phyloP scores from a whole-genome alignment of 148 eudicot genomes.

The Vaccinium vitisidaea region DNA sequence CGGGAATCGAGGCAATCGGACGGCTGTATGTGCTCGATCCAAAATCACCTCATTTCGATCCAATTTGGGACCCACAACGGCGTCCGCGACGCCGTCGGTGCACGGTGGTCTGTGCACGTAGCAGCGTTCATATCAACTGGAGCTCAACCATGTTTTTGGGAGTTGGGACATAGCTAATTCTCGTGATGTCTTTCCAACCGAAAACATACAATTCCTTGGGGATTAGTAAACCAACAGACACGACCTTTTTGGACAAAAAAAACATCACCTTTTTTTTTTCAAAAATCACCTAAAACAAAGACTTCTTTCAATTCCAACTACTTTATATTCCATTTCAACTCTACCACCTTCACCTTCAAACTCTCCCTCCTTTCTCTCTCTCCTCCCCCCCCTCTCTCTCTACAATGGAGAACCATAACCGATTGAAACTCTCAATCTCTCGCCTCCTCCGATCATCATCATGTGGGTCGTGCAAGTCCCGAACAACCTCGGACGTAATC shows the following conservation, averaged over 20 bases:
- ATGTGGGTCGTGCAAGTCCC: conserved; percentile 36
- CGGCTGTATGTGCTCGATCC: too few species aligned
- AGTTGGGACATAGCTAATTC: not conserved
- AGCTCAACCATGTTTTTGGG: not conserved
- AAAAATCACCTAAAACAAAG: not conserved
- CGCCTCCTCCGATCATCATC: conserved; percentile 45
- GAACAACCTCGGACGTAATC: conserved; percentile 35
- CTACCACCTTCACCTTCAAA: conserved; percentile 20
- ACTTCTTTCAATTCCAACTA: not conserved
- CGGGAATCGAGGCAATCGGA: too few species aligned
- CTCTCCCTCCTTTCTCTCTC: not conserved
- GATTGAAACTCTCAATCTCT: conserved; percentile 38
- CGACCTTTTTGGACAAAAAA: not conserved
- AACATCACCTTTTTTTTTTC: not conserved
- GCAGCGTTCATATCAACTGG: too few species aligned
- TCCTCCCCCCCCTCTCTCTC: conserved; percentile 14
- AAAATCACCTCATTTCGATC: too few species aligned
- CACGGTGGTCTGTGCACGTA: too few species aligned
- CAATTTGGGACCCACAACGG: too few species aligned
- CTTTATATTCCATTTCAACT: not conserved
- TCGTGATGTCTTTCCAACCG: not conserved
- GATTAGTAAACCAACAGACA: not conserved
- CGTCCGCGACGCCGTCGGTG: too few species aligned
- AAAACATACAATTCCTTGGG: not conserved
- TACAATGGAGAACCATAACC: conserved; percentile 41